Evolutionary conservation across 2,329 filamentous ascomycete genomes (phyloP), one percentile per base, ranked within the genome.

Genomic region (Ophiostoma angusticollis): DNA sequence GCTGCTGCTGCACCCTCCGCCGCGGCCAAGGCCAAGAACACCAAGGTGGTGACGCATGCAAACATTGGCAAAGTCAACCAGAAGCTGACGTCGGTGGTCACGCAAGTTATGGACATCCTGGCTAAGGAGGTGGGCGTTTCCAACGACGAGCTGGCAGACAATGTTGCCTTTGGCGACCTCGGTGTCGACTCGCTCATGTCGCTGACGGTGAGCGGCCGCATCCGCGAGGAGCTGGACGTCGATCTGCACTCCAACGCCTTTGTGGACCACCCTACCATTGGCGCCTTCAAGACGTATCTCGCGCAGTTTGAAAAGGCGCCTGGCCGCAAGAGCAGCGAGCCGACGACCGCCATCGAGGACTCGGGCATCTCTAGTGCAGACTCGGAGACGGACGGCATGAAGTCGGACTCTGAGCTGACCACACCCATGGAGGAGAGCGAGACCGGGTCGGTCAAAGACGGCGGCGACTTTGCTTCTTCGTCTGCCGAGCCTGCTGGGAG

Each of bases 101-200:
- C 52, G 5, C 55, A 64, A 38, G 64, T 70, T 19, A 58, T 74
- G 49, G 62, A 68, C 24, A 69, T 77, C 27, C 56, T 76, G 28
- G 68, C 71, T 6, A 65, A 67, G 41, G 73, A 78, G 50, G 63
- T 71, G 6, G 72, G 71, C 44, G 62, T 75, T 28, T 59, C 60
- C 12, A 56, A 67, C 12, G 68, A 68, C 33, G 72, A 76, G 49
- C 58, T 77, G 3, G 67, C 61, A 1, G 70, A 76, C 47, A 67
- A 69, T 45, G 68, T 70, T 11, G 64, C 61, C 32, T 75, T 77
- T 49, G 56, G 62, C 3, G 71, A 77, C 44, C 59, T 76, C 3
- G 73, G 73, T 18, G 67, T 75, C 13, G 73, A 78, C 50, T 77
- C 73, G 1, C 60, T 78, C n/a, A 71, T 78, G 59, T 64, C 69